Percentiles rank a stretch among this genome's conserved stretches.
These are phyloP conservation scores for Citrullus amarus DNA, from an alignment of 306 rosid genomes.

Conservation along the genomic window DNA sequence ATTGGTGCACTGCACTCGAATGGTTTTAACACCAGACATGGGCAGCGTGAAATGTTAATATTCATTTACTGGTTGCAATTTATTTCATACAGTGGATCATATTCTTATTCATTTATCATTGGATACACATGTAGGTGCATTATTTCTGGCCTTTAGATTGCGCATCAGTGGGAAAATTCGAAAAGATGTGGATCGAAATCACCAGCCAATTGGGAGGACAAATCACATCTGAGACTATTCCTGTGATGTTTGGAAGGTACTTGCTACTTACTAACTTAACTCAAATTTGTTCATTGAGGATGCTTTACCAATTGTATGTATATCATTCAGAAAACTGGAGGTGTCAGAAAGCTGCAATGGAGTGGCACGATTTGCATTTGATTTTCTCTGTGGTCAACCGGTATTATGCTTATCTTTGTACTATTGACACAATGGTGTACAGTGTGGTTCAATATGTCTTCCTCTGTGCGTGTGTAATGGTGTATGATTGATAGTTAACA, in stretches of 20 bases:
- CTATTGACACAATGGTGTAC: neutral
- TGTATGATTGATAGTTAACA: neutral
- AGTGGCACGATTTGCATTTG: conserved; percentile 77
- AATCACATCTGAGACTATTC: conserved; percentile 34
- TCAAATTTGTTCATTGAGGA: conserved; percentile 2
- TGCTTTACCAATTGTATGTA: conserved; percentile 3
- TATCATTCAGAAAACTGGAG: conserved; percentile 52
- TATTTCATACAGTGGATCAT: neutral
- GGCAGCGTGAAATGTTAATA: neutral
- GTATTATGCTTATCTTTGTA: conserved; percentile 32
- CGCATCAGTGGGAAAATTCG: conserved; percentile 37
- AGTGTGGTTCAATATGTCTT: neutral
- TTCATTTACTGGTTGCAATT: neutral
- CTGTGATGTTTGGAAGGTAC: conserved; percentile 97
- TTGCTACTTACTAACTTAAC: conserved; percentile 18
- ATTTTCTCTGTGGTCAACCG: conserved; percentile 83
- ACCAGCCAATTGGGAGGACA: conserved; percentile 42
- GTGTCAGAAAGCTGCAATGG: conserved; percentile 79
- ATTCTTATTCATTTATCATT: conserved; percentile 4
- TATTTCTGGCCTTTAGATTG: conserved; percentile 67
- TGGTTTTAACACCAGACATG: neutral
- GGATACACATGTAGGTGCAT: conserved; percentile 39
- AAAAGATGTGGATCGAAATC: conserved; percentile 61
- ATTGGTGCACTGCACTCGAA: neutral
- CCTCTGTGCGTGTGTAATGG: neutral